Evolutionary conservation across 495 filamentous ascomycete genomes (phyloP), one percentile per base, ranked within the genome.

Genomic region (Jackrogersella minutella): DNA sequence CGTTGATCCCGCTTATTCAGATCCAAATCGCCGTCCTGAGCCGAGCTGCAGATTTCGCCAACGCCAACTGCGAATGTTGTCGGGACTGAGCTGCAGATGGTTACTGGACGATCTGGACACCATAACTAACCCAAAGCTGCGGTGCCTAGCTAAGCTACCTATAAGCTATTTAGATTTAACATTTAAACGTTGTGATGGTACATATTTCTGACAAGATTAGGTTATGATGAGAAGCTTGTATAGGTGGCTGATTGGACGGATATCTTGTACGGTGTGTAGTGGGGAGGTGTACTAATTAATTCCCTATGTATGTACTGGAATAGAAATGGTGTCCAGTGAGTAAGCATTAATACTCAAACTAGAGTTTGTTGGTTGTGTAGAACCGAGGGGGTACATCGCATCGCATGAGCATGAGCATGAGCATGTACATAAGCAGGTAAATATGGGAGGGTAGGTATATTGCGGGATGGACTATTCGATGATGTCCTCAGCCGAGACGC

Each of bases 211-310:
- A 40, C 16, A 5, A 69, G 66, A 69, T 64, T 61, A 59, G 51
- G 66, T 69, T 64, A 69, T 69, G 66, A 69, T 56, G 30, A 51
- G 30, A 43, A 33, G 13, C 56, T 44, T n/a, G 11, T 22, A 54
- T 26, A 17, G n/a, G 40, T 36, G 56, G 28, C 63, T 36, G 33
- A 61, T 58, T 47, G 54, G 53, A 49, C 44, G 33, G 46, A 3
- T 14, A 17, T n/a, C 3, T 17, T 49, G 36, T 37, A 60, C 14
- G 16, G 17, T 26, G 44, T 30, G 34, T 19, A 2, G 10, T 44
- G 11, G 36, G 1, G 14, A 40, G 36, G 21, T 21, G 13, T 33
- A 7, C 10, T 49, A 49, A 49, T 41, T 41, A 41, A 41, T 41
- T 19, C n/a, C n/a, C n/a, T n/a, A n/a, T n/a, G n/a, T n/a, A n/a